Base-by-base conservation (phyloP, 179 eudicot species). In the Carnegiea gigantea region DNA sequence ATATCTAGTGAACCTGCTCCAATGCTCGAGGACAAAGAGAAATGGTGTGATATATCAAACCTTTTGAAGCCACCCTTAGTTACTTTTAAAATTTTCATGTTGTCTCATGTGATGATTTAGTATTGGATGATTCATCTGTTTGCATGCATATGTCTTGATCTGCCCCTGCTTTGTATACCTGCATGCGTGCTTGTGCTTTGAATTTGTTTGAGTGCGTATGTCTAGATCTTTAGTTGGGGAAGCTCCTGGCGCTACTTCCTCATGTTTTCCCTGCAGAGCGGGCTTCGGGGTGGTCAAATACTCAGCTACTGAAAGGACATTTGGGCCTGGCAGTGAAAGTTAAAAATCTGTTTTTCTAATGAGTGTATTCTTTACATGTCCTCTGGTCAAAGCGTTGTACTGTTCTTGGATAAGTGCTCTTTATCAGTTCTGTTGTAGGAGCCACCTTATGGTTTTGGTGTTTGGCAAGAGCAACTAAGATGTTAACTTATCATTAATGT, bases 1-100 rank as follows among this genome's bases (percentile, higher is more conserved):
- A 96, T 96, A 89, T 92, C 96, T 46, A 94, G 88, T 84, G 99
- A 96, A 87, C 99, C 99, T 38, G 99, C 99, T 81, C 99, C 99
- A 74, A 96, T 96, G 99, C 99, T 96, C 10, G 96, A 94, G 88
- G 99, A 96, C 85, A 96, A 94, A 89, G 98, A 94, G 83, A 96
- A 96, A 89, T 96, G 99, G 99, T 96, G 70, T 80, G 93, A 21
- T 57, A 67, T 83, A 48, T 43, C 18, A 13, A 14, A 76, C 18
- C 28, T 51, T 26, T 10, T 24, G 26, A 18, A 13, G 9, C 46
- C n/a, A 13, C 9, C 33, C 73, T 23, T 5, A 46, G 5, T 80
- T 48, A 48, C 9, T 65, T 18, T 30, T 46, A n/a, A 40, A 70
- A 33, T 33, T 33, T 33, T 33, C 36, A 33, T 33, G 24, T 71